Base-by-base conservation (phyloP, 345 rosid genomes). In the Eucalyptus sideroxylon region DNA sequence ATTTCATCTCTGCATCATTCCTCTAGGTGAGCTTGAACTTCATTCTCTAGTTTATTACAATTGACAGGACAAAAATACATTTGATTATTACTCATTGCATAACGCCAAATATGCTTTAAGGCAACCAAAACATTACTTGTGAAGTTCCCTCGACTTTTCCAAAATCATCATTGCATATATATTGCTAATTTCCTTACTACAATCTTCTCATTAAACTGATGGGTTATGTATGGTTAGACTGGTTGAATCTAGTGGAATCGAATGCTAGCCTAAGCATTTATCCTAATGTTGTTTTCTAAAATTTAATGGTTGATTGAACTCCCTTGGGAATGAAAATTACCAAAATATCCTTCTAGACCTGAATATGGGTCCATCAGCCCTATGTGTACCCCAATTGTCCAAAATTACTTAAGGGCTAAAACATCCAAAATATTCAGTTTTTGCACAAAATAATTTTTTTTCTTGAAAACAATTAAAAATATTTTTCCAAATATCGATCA, bases 61-160 rank as follows among this genome's bases (percentile, higher is more conserved):
- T 60, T 27, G 8, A 27, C 1, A 2, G 31, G 40, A 60, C n/a
- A 11, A 26, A 60, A 26, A 11, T 26, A 11, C 2, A 59, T 26
- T 26, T 26, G 15, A 26, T 59, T 26, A 26, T 59, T 59, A 5
- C 15, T 59, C 16, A 50, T 50, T 5, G 11, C 62, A 23, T 56
- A 9, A 56, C 30, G 9, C 60, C 5, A 0, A 0, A 9, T 10
- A 23, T 56, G 0, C 11, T 21, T 21, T 10, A 56, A 8, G 62
- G 24, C 21, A 0, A 0, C 0, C 17, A 0, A 50, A 50, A 50
- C 2, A 5, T 50, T 50, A 15, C 51, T 13, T 0, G 1, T 50
- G 51, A 50, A 56, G 5, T 56, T 9, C 27, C 30, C 62, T 56
- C 3, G 30, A 4, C 62, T 56, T 56, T 56, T 56, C 2, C 6